Evolutionary conservation across 768 basidiomycete genomes (phyloP).

Genomic region (Lactarius quietus): DNA sequence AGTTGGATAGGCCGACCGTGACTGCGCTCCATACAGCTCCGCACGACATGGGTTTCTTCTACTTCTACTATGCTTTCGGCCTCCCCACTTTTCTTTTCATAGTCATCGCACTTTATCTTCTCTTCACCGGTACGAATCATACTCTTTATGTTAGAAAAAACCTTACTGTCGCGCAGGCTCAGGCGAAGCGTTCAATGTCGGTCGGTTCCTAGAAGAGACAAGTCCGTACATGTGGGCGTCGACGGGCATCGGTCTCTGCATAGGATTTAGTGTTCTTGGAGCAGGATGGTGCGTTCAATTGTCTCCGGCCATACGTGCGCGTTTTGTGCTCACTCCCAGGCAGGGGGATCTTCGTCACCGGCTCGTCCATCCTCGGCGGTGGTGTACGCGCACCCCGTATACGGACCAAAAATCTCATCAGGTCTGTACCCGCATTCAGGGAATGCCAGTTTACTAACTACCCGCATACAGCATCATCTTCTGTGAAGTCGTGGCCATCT

Average conservation of each 20-base stretch:
- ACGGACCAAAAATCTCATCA: conserved; percentile 95
- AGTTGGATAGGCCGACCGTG: background rate
- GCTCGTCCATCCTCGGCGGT: conserved; percentile 94
- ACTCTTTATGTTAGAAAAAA: background rate
- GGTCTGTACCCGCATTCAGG: conserved; percentile 43
- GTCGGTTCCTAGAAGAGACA: conserved; percentile 89
- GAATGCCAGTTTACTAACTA: background rate
- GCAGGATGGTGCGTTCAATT: conserved; percentile 81
- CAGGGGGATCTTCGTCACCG: conserved; percentile 98
- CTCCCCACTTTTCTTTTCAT: conserved; percentile 60
- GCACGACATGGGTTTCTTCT: conserved; percentile 34
- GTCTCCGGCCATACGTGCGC: background rate
- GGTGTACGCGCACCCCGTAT: conserved; percentile 93
- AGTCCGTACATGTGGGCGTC: conserved; percentile 93
- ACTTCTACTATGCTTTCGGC: conserved; percentile 61
- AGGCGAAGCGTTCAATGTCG: conserved; percentile 91
- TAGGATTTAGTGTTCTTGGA: conserved; percentile 89
- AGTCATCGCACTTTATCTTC: conserved; percentile 76
- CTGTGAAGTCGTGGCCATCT: conserved; percentile 99
- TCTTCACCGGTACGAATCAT: conserved; percentile 69
- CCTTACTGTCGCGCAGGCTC: conserved; percentile 49
- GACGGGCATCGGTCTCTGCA: conserved; percentile 87
- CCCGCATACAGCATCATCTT: conserved; percentile 78
- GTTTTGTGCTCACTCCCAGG: background rate
- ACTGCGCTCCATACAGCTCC: conserved; percentile 3